phyloP scores from a whole-genome alignment of 2,329 filamentous ascomycete species.

The Harringtonia aguacate region DNA sequence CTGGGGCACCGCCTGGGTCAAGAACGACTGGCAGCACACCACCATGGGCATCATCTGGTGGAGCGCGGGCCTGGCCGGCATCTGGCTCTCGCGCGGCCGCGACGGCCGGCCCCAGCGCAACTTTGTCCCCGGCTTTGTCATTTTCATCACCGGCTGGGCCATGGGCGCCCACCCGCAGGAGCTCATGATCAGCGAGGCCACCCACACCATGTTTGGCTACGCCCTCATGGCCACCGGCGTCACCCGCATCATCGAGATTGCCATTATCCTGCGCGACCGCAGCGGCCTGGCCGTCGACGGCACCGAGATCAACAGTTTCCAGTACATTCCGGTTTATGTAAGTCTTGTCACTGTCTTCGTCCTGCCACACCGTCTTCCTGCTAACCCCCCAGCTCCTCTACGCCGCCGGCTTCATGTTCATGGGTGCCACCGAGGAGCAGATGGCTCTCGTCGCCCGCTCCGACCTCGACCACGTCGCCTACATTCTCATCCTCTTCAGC shows the following conservation, averaged over 20 bases:
- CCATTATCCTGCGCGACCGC: slow-evolving; percentile 72
- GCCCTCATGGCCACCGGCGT: slow-evolving; percentile 85
- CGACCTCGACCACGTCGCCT: slow-evolving; percentile 78
- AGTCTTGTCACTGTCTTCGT: slow-evolving; percentile 23
- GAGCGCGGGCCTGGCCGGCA: slow-evolving; percentile 79
- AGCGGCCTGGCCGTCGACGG: slow-evolving; percentile 55
- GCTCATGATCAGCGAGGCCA: slow-evolving; percentile 72
- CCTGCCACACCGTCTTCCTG: not conserved
- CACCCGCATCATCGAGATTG: slow-evolving; percentile 79
- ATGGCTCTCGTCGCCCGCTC: slow-evolving; percentile 68
- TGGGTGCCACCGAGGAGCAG: slow-evolving; percentile 95
- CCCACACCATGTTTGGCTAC: slow-evolving; percentile 86
- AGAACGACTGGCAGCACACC: slow-evolving; percentile 94
- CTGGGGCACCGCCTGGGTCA: slow-evolving; percentile 82
- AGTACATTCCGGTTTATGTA: slow-evolving; percentile 43
- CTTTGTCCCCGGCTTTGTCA: slow-evolving; percentile 82
- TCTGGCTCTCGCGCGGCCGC: slow-evolving; percentile 82
- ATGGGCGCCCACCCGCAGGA: slow-evolving; percentile 90
- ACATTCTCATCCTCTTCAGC: slow-evolving; percentile 85
- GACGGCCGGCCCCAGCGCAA: slow-evolving; percentile 84
- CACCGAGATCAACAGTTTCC: slow-evolving; percentile 53
- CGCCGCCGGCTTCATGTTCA: slow-evolving; percentile 90
- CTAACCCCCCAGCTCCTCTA: slow-evolving; percentile 59
- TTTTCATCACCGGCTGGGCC: slow-evolving; percentile 85
- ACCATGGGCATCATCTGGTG: slow-evolving; percentile 99